phyloP scores from a whole-genome alignment of 805 yeast species.

The Saccharomycodes ludwigii region DNA sequence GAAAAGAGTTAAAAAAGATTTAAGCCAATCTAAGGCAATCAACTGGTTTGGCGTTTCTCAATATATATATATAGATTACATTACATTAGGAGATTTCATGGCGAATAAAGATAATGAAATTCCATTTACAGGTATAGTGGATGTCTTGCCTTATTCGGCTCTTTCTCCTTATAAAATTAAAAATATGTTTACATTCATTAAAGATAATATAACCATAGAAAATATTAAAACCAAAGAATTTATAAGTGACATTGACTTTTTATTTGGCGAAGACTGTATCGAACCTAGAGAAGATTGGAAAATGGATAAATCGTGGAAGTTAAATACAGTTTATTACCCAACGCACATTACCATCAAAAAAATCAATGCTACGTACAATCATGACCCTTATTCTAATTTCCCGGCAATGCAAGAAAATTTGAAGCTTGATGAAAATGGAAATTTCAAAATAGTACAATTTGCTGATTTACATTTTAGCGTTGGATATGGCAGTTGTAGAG shows the following conservation, averaged over 20 bases:
- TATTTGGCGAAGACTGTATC: constrained; percentile 60
- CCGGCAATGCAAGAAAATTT: constrained; percentile 19
- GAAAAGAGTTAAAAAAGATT: constrained; percentile 12
- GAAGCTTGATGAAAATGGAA: constrained; percentile 29
- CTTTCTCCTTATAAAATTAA: too few relatives aligned
- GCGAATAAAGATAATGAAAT: too few relatives aligned
- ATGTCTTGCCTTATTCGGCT: too few relatives aligned
- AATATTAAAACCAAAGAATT: constrained; percentile 13
- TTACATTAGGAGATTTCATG: background rate
- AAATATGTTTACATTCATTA: too few relatives aligned
- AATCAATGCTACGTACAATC: too few relatives aligned
- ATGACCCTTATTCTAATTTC: too few relatives aligned
- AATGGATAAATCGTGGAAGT: constrained; percentile 16
- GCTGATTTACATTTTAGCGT: constrained; percentile 91
- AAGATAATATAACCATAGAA: constrained; percentile 1
- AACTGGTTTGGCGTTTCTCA: constrained; percentile 15
- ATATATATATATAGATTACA: constrained; percentile 7
- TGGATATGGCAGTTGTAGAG: constrained; percentile 68
- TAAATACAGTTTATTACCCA: too few relatives aligned
- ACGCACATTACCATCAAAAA: too few relatives aligned
- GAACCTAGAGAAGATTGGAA: constrained; percentile 74
- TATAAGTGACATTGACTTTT: constrained; percentile 48
- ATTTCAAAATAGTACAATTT: constrained; percentile 72
- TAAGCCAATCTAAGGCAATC: constrained; percentile 11
- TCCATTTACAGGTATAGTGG: too few relatives aligned